Conservation (phyloP, 305 asterid species). For the Ilex paraguariensis region DNA sequence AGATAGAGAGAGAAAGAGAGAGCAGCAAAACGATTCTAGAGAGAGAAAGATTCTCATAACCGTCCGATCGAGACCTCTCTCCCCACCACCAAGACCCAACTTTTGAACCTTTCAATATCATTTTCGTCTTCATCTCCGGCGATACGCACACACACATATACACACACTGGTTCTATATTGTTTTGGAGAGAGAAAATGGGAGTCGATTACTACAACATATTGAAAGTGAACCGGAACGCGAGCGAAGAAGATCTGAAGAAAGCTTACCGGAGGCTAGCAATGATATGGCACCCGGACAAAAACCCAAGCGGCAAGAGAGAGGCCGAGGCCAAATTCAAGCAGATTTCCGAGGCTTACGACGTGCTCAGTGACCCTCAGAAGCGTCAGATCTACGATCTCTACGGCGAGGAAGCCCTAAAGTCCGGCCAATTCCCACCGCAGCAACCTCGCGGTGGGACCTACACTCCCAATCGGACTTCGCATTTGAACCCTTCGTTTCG, state of each 20-base stretch:
- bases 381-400: conserved; percentile 97
- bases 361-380: conserved; percentile 93
- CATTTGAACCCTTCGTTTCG: conserved; percentile 71
- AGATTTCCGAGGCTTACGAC: conserved; percentile 89
- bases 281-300: conserved; percentile 99
- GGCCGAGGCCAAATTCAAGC: conserved; percentile 92
- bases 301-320: conserved; percentile 57
- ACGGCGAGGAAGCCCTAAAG: conserved; percentile 91
- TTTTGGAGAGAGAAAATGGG: conserved; percentile 45
- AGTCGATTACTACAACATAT: conserved; percentile 88
- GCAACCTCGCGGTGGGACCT: conserved; percentile 35
- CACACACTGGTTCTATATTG: neutral
- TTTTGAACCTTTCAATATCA: no score
- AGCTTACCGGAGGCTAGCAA: conserved; percentile 79
- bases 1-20: neutral
- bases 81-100: neutral
- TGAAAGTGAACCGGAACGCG: conserved; percentile 89
- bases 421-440: conserved; percentile 73
- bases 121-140: conserved; percentile 1
- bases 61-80: neutral
- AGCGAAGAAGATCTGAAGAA: conserved; percentile 80
- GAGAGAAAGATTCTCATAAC: neutral
- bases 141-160: neutral
- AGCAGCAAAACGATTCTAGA: neutral
- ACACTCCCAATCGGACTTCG: conserved; percentile 12